These are phyloP conservation scores for Cotoneaster glaucophyllus DNA, from an alignment of 306 rosid genomes.

Conservation along the genomic window DNA sequence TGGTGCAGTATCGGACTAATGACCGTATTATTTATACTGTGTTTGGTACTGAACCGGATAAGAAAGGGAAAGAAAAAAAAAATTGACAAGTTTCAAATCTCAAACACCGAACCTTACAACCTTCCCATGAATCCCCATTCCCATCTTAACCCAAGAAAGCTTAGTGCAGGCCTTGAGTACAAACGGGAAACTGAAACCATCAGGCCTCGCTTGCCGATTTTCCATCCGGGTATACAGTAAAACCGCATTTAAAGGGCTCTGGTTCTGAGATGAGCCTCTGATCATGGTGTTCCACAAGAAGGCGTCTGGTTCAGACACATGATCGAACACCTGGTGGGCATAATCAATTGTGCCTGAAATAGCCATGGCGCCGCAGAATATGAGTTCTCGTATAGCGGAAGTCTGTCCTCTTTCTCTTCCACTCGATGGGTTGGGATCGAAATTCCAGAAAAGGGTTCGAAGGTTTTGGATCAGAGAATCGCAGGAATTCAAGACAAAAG, in stretches of 20 bases:
- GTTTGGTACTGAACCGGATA: no score
- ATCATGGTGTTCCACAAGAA: constrained; percentile 77
- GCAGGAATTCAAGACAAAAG: no score
- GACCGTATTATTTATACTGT: no score
- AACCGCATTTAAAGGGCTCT: constrained; percentile 40
- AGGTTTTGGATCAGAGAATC: no score
- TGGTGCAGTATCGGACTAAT: no score
- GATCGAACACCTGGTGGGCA: constrained; percentile 58
- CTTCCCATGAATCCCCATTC: constrained; percentile 55
- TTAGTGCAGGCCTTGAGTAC: constrained; percentile 75
- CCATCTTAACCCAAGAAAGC: constrained; percentile 62
- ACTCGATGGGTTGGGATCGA: no score
- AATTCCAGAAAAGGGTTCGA: no score
- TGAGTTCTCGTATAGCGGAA: constrained; percentile 42
- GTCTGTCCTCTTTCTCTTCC: no score
- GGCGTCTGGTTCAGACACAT: constrained; percentile 55
- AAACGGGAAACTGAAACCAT: constrained; percentile 62
- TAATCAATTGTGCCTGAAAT: constrained; percentile 41
- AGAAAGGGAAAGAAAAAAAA: no score
- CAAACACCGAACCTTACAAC: constrained; percentile 58
- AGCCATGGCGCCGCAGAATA: constrained; percentile 39
- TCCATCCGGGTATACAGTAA: constrained; percentile 50
- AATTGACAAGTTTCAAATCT: no score
- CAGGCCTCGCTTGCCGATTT: constrained; percentile 29
- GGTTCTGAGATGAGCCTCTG: constrained; percentile 67